A percentile compares a stretch with the other conserved stretches of the same genome.
Conservation (phyloP, 352 stramenopile species). For the Globisporangium solare region DNA sequence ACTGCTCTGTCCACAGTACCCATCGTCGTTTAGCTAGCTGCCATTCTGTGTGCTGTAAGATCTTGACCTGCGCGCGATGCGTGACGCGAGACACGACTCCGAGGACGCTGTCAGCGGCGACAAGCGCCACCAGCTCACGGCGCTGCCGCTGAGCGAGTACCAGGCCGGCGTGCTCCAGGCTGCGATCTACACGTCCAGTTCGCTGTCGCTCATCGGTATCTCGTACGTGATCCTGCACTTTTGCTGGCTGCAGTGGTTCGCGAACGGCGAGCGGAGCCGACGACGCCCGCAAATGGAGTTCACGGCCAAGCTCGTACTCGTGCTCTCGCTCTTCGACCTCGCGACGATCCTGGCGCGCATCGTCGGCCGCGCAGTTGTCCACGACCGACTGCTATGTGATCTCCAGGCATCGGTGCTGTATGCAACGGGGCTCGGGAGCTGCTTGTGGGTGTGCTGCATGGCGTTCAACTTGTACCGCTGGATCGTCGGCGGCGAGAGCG, state of each 20-base stretch:
- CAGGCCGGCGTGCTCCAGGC: conserved; percentile 35
- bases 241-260: conserved; percentile 36
- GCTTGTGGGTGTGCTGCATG: conserved; percentile 74
- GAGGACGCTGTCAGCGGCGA: conserved; percentile 9
- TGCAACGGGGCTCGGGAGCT: conserved; percentile 45
- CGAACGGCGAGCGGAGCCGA: conserved; percentile 5
- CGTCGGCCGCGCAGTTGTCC: conserved; percentile 42
- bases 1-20: no score
- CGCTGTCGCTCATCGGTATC: conserved; percentile 55
- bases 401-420: conserved; percentile 60
- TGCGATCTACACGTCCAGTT: conserved; percentile 34
- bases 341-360: conserved; percentile 44
- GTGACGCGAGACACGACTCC: conserved; percentile 1
- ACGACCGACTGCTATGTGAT: conserved; percentile 39
- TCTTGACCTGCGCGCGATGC: background rate
- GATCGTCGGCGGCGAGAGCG: conserved; percentile 67
- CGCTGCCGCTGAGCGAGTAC: conserved; percentile 16
- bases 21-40: no score
- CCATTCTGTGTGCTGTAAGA: no score
- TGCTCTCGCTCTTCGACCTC: conserved; percentile 72
- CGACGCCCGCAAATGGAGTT: conserved; percentile 45
- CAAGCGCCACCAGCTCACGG: background rate
- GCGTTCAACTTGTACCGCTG: conserved; percentile 79
- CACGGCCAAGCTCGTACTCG: conserved; percentile 59
- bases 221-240: conserved; percentile 67